Evolutionary conservation across 2,329 filamentous ascomycete species (phyloP).

Genomic region (Kalmusia sp.): DNA sequence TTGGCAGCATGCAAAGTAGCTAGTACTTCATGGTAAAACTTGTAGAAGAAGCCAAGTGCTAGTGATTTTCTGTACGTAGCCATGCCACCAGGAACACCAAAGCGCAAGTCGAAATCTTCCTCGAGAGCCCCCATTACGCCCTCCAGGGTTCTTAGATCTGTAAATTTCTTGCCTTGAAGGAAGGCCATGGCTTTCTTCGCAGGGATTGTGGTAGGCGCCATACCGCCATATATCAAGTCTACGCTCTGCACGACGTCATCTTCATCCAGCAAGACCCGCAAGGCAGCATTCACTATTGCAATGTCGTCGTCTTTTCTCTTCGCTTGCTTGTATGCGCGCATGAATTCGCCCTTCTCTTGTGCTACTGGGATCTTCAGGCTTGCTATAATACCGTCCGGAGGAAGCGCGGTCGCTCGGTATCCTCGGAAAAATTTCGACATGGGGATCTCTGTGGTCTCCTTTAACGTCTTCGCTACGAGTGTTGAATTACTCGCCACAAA

Average conservation of each 20-base stretch:
- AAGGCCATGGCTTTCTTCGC: conserved; percentile 80
- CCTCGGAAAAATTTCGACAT: conserved; percentile 93
- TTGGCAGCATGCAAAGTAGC: conserved; percentile 63
- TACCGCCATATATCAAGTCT: conserved; percentile 89
- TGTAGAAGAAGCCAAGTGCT: conserved; percentile 93
- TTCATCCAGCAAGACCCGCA: conserved; percentile 76
- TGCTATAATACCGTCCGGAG: conserved; percentile 82
- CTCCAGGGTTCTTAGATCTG: conserved; percentile 83
- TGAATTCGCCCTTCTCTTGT: conserved; percentile 77
- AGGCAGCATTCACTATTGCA: conserved; percentile 89
- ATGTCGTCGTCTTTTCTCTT: conserved; percentile 99
- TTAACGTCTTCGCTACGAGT: conserved; percentile 78
- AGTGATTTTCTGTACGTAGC: conserved; percentile 92
- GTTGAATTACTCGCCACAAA: conserved; percentile 86
- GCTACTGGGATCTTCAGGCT: conserved; percentile 85
- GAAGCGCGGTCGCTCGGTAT: conserved; percentile 84
- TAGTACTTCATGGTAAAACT: conserved; percentile 91
- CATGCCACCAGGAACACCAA: conserved; percentile 96
- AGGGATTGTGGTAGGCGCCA: conserved; percentile 90
- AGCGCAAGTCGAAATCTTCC: conserved; percentile 84
- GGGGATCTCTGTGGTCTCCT: conserved; percentile 80
- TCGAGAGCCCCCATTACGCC: conserved; percentile 90
- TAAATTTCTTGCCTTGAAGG: conserved; percentile 78
- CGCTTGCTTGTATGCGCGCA: conserved; percentile 92
- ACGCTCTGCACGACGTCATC: conserved; percentile 74